phyloP scores from a whole-genome alignment of 83 land plant genomes.

The Thuja plicata region DNA sequence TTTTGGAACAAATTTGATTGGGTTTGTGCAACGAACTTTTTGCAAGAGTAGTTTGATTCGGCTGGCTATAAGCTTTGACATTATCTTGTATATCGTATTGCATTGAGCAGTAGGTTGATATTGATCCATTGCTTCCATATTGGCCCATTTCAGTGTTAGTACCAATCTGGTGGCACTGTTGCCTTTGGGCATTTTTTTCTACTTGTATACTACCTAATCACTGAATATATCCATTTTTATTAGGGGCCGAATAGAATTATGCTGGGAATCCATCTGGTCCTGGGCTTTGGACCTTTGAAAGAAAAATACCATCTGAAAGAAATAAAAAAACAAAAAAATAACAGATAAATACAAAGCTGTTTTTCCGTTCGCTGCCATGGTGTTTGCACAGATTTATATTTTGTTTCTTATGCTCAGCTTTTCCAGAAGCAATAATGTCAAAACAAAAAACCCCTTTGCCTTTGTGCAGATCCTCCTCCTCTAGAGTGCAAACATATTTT shows the following conservation, averaged over 20 bases:
- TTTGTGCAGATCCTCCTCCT: background rate
- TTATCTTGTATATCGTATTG: background rate
- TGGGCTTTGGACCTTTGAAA: background rate
- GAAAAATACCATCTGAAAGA: background rate
- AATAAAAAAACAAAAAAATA: too few relatives aligned
- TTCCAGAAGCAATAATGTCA: background rate
- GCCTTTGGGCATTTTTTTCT: background rate
- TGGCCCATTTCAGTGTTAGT: background rate
- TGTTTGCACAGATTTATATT: background rate
- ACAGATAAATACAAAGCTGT: background rate
- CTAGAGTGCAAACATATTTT: background rate
- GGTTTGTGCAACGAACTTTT: background rate
- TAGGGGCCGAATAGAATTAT: background rate
- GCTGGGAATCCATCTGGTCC: background rate
- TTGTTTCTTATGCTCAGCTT: background rate
- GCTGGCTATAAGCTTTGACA: background rate
- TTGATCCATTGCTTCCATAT: background rate
- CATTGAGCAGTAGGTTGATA: background rate
- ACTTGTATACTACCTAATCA: background rate
- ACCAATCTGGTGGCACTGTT: background rate
- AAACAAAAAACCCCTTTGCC: background rate
- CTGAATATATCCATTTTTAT: background rate
- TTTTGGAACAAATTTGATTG: background rate
- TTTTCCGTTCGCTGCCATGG: background rate
- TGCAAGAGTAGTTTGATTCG: background rate